phyloP scores from a whole-genome alignment of 2,329 filamentous ascomycete species.

The Penicillium sp. region DNA sequence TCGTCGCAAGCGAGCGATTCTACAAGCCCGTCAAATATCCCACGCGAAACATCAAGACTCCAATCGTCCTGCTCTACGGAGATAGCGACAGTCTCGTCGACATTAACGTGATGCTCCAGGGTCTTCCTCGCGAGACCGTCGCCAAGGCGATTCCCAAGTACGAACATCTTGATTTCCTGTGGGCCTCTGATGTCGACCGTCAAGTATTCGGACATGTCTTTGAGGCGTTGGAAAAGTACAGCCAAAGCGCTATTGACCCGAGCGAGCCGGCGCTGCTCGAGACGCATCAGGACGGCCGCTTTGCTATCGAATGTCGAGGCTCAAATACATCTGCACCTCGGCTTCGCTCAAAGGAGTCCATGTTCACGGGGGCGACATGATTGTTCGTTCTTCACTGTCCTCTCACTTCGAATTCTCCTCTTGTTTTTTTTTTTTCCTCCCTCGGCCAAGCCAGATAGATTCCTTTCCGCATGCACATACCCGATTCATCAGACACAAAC shows the following conservation, averaged over 20 bases:
- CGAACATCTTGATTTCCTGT: slow-evolving; percentile 94
- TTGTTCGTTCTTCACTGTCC: not conserved
- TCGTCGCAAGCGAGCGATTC: slow-evolving; percentile 69
- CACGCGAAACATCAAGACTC: slow-evolving; percentile 93
- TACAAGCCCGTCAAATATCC: slow-evolving; percentile 96
- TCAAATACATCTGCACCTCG: slow-evolving; percentile 15
- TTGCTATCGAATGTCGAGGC: slow-evolving; percentile 5
- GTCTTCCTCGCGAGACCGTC: slow-evolving; percentile 76
- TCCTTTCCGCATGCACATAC: not conserved
- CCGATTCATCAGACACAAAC: not conserved
- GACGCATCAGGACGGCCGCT: slow-evolving; percentile 3
- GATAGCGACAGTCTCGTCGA: slow-evolving; percentile 91
- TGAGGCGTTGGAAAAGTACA: slow-evolving; percentile 69
- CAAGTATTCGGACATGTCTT: slow-evolving; percentile 90
- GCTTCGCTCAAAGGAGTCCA: slow-evolving; percentile 3
- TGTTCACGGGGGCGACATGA: slow-evolving; percentile 1
- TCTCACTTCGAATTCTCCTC: not conserved
- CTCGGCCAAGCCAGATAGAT: not conserved
- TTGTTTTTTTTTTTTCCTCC: not conserved
- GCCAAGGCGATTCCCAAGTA: slow-evolving; percentile 86
- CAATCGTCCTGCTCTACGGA: slow-evolving; percentile 87
- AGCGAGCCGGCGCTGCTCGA: not conserved
- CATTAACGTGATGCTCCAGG: slow-evolving; percentile 84
- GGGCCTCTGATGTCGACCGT: slow-evolving; percentile 76
- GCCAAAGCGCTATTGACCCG: slow-evolving; percentile 3